These are phyloP conservation scores for Parsonsia alboflavescens DNA, from an alignment of 257 asterid genomes.

Conservation along the genomic window DNA sequence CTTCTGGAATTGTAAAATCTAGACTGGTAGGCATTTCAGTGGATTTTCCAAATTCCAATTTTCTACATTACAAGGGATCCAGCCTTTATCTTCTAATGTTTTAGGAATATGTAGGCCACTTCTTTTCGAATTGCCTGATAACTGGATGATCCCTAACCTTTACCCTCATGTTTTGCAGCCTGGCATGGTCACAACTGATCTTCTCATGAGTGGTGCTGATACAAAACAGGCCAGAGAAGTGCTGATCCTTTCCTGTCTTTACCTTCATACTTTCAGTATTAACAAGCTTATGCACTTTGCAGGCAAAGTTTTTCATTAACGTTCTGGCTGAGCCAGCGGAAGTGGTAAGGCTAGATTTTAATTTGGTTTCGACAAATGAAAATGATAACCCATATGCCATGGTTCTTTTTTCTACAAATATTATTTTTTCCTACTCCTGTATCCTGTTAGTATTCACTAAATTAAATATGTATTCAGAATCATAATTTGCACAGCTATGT, in stretches of 20 bases:
- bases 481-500: too few species aligned
- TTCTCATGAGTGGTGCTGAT: slow-evolving; percentile 91
- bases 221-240: slow-evolving; percentile 67
- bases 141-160: too few species aligned
- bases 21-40: background rate
- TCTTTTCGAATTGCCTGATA: too few species aligned
- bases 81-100: too few species aligned
- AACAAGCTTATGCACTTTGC: slow-evolving; percentile 20
- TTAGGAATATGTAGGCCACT: too few species aligned
- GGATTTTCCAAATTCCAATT: background rate
- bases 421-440: too few species aligned
- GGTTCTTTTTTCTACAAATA: background rate
- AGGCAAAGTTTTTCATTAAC: slow-evolving; percentile 97
- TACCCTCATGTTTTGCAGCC: slow-evolving; percentile 48
- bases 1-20: background rate
- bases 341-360: slow-evolving; percentile 48
- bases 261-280: slow-evolving; percentile 1
- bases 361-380: background rate
- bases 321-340: slow-evolving; percentile 96
- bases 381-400: background rate
- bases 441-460: too few species aligned
- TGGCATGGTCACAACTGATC: slow-evolving; percentile 98
- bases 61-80: too few species aligned
- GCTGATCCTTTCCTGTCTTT: background rate
- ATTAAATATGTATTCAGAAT: too few species aligned